Evolutionary conservation across 179 eudicot genomes (phyloP), one percentile per base, ranked within the genome.

Genomic region (Beta corolliflora): DNA sequence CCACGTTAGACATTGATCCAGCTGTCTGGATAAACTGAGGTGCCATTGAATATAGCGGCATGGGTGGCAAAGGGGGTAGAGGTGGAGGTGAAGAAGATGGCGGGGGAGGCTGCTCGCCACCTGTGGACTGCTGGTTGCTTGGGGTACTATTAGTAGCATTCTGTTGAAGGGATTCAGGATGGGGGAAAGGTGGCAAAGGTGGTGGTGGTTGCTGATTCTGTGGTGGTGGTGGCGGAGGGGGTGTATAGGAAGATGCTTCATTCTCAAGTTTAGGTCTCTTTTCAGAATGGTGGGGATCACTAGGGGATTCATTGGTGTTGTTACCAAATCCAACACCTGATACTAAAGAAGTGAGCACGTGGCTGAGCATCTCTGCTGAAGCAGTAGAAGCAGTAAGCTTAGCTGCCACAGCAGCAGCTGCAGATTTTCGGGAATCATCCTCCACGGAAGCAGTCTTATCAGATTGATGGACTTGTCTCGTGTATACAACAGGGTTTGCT

Each of bases 321-420:
- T 90, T 86, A 56, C 91, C 91, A 85, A 52, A 96, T 86, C 53
- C 93, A 46, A 77, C 97, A 75, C 92, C 99, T 0, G 98, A 92
- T 29, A 97, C 97, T 15, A 96, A 88, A 9, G 98, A 93, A 48
- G 97, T 91, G 76, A 96, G 95, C 81, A 92, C 99, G 65, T 88
- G 93, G 45, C 93, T 88, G 41, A 93, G 94, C 98, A 96, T 93
- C 87, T 96, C 90, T 31, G 98, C 95, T 10, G 99, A 93, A 75
- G 97, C 91, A 81, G 95, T 88, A 19, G 98, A 92, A 41, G 97
- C 97, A 18, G 98, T 87, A 59, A 94, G 98, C 90, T 92, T 90
- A 60, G 98, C 99, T 9, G 99, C 99, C 69, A 94, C 87, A 5
- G 95, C 99, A 31, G 98, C 98, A 44, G 94, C 98, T 7, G 92